Base-by-base conservation (phyloP, 441 rosid species). In the Pelargonium fulgidum region DNA sequence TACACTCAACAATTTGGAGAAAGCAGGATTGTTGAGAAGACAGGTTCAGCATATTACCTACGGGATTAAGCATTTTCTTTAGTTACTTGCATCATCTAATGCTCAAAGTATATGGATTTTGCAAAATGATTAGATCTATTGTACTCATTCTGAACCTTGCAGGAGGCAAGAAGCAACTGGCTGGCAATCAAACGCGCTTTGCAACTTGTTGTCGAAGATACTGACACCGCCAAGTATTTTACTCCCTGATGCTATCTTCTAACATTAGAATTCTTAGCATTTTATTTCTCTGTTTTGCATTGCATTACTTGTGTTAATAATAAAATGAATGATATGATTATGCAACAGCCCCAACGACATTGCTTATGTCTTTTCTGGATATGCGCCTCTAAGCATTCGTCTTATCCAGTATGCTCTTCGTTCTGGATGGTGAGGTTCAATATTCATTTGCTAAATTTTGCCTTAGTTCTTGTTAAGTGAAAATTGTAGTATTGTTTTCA, bases 141-240 rank as follows among this genome's bases (percentile, higher is more conserved):
- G 7, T 14, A 41, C 50, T 36, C 68, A 22, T 11, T 79, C 68
- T 82, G 84, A 77, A 61, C 59, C 71, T 70, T 74, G 72, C 86
- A 94, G 98, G 98, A 90, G 80, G 73, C 85, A 41, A 94, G 85
- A 81, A 80, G 98, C 84, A 90, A 90, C 72, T 94, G 99, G 99
- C 77, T 71, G 74, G 82, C 84, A 36, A 76, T 94, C 68, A 92
- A 94, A 80, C 89, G 92, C 75, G 87, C 89, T 74, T 67, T 94
- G 82, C 90, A 92, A 78, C 99, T 94, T 80, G 92, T 91, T 71
- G 92, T 90, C 45, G 93, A 92, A 79, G 96, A 92, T 76, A 87
- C 96, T 62, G 94, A 92, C 82, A 92, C 93, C n/a, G 91, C 93
- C 68, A 87, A 85, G 99, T 93, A 88, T 48, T 75, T 4, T 39